These are phyloP conservation scores for Gonapodya sp. DNA, from an alignment of 192 early-diverging fungal species.

Conservation along the genomic window DNA sequence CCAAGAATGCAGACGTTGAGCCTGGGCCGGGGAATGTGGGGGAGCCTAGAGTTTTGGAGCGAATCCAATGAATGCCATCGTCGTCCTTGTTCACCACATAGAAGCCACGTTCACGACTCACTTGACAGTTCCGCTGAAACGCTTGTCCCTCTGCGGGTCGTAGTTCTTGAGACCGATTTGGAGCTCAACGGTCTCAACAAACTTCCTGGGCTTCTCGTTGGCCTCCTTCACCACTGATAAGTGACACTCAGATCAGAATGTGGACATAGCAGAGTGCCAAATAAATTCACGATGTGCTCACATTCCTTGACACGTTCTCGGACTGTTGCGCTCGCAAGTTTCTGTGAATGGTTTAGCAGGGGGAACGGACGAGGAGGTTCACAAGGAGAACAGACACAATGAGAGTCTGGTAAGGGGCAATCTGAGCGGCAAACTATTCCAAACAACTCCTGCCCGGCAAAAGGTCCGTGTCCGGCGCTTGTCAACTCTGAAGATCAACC, in stretches of 20 bases:
- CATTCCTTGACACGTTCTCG: slow-evolving; percentile 1
- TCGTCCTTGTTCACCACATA: slow-evolving; percentile 3
- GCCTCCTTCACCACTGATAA: neutral
- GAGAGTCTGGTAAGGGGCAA: too few relatives aligned
- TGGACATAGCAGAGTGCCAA: neutral
- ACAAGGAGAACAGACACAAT: too few relatives aligned
- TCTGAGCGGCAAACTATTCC: too few relatives aligned
- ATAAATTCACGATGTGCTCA: neutral
- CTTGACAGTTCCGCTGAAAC: slow-evolving; percentile 92
- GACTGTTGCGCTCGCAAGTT: neutral
- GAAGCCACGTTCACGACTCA: slow-evolving; percentile 17
- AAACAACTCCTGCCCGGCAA: too few relatives aligned
- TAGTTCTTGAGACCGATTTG: slow-evolving; percentile 99
- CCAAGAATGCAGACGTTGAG: slow-evolving; percentile 91
- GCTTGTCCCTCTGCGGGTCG: slow-evolving; percentile 99
- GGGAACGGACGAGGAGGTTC: too few relatives aligned
- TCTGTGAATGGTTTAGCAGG: neutral
- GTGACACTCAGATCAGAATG: neutral
- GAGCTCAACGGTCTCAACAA: slow-evolving; percentile 93
- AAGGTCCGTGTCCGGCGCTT: too few relatives aligned
- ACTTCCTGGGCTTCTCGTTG: slow-evolving; percentile 87
- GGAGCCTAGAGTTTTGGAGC: slow-evolving; percentile 53
- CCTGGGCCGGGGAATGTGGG: slow-evolving; percentile 89
- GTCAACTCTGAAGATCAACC: too few relatives aligned
- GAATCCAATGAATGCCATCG: neutral